Evolutionary conservation across 371 early-diverging fungal genomes (phyloP).

Genomic region (Fennellomyces sp.): DNA sequence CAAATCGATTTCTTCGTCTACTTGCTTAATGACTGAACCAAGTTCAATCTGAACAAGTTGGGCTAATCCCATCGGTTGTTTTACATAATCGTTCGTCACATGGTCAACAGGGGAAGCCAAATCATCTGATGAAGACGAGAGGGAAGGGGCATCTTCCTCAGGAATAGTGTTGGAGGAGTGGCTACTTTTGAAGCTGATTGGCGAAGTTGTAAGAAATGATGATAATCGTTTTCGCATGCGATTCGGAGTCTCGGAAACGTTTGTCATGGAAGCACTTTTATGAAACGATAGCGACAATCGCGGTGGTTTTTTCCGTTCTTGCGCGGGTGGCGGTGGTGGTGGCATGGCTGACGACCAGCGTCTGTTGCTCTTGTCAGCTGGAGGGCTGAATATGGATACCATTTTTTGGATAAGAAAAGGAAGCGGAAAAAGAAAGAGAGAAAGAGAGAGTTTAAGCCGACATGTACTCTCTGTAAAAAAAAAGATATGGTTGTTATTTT

Average conservation of each 20-base stretch:
- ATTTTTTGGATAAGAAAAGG: neutral
- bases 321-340: neutral
- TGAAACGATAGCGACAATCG: constrained; percentile 1
- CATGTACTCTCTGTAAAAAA: neutral
- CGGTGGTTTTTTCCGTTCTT: constrained; percentile 1
- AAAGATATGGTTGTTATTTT: neutral
- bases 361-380: neutral
- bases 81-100: neutral
- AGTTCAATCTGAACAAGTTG: neutral
- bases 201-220: constrained; percentile 1
- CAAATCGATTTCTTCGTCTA: constrained; percentile 2
- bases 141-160: neutral
- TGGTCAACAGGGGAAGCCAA: neutral
- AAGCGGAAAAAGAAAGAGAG: neutral
- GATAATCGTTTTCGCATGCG: constrained; percentile 3
- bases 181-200: neutral
- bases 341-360: constrained; percentile 3
- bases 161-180: neutral
- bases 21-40: neutral
- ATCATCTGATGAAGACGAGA: neutral
- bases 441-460: neutral
- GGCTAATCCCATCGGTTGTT: neutral
- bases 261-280: neutral
- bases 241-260: neutral
- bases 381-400: neutral